A percentile compares a stretch with the other conserved stretches of the same genome.
These are phyloP conservation scores for Fistulifera solaris DNA, from an alignment of 108 stramenopile species.

Conservation along the genomic window DNA sequence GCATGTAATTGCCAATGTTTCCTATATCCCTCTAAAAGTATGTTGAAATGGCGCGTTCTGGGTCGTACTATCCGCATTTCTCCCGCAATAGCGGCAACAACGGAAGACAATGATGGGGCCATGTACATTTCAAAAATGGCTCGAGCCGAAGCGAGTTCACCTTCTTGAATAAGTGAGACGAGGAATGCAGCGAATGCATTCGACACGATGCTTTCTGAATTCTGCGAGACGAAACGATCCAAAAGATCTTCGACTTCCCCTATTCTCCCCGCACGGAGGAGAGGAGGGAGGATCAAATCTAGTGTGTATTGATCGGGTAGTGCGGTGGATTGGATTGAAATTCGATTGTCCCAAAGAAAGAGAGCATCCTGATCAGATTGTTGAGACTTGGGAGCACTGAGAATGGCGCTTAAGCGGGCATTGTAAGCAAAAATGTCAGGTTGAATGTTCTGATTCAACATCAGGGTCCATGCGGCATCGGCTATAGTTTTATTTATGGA, in stretches of 20 bases:
- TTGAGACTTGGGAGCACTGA: neutral
- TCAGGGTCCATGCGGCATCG: constrained; percentile 31
- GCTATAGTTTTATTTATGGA: constrained; percentile 33
- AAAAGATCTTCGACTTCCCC: constrained; percentile 30
- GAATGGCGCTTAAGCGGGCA: constrained; percentile 33
- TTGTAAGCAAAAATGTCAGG: constrained; percentile 56
- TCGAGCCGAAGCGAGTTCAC: constrained; percentile 37
- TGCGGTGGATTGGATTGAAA: constrained; percentile 19
- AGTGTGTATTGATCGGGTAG: constrained; percentile 60
- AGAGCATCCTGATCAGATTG: constrained; percentile 22
- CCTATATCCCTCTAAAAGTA: constrained; percentile 57
- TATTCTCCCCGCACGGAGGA: constrained; percentile 27
- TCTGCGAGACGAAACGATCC: constrained; percentile 16
- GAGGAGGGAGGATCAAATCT: constrained; percentile 46
- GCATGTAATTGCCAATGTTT: constrained; percentile 1
- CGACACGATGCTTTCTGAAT: constrained; percentile 13
- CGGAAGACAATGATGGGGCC: constrained; percentile 8
- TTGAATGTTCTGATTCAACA: constrained; percentile 15
- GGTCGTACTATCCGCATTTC: constrained; percentile 20
- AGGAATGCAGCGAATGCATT: constrained; percentile 62
- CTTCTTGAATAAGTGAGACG: constrained; percentile 33
- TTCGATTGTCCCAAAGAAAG: constrained; percentile 25
- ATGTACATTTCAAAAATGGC: constrained; percentile 49
- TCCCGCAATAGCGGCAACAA: constrained; percentile 12
- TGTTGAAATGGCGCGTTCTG: constrained; percentile 58